phyloP scores from a whole-genome alignment of 208 protist genomes.

The Leptomonas pyrrhocoris region DNA sequence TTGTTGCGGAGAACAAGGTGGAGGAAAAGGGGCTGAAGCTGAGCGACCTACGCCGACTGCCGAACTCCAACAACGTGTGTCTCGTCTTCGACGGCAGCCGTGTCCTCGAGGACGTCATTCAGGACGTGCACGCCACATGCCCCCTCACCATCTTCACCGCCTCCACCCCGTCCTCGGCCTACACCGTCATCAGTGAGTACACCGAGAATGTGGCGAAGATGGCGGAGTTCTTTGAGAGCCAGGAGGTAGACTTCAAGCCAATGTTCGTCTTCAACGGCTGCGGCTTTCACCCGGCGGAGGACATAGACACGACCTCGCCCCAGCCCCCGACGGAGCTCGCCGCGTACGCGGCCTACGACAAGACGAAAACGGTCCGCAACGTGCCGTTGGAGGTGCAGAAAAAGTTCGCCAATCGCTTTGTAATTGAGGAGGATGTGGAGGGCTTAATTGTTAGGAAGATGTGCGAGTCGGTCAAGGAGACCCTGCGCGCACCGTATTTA shows the following conservation, averaged over 20 bases:
- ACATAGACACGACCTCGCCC: constrained; percentile 33
- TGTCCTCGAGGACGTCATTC: constrained; percentile 75
- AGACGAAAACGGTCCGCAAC: constrained; percentile 12
- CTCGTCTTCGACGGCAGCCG: constrained; percentile 84
- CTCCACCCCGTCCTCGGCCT: constrained; percentile 68
- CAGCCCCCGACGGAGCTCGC: constrained; percentile 25
- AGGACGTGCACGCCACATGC: constrained; percentile 54
- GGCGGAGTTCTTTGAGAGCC: constrained; percentile 15
- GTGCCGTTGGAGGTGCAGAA: constrained; percentile 42
- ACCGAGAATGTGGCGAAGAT: constrained; percentile 34
- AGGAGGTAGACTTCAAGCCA: constrained; percentile 39
- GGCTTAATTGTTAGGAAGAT: constrained; percentile 69
- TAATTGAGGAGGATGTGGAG: constrained; percentile 84
- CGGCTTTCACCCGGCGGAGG: constrained; percentile 38
- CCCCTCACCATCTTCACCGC: constrained; percentile 73
- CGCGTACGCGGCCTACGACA: constrained; percentile 26
- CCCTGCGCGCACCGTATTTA: constrained; percentile 83
- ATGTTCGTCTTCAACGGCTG: constrained; percentile 74
- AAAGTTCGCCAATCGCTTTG: constrained; percentile 58
- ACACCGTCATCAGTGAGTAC: constrained; percentile 59
- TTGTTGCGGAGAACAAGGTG: constrained; percentile 64
- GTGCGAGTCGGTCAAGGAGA: constrained; percentile 50
- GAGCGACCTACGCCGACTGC: constrained; percentile 45
- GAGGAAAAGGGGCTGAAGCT: constrained; percentile 68
- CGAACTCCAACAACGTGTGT: constrained; percentile 54